Evolutionary conservation across 108 stramenopile species (phyloP), one percentile per base, ranked within the genome.

Genomic region (Fragilaria radians): DNA sequence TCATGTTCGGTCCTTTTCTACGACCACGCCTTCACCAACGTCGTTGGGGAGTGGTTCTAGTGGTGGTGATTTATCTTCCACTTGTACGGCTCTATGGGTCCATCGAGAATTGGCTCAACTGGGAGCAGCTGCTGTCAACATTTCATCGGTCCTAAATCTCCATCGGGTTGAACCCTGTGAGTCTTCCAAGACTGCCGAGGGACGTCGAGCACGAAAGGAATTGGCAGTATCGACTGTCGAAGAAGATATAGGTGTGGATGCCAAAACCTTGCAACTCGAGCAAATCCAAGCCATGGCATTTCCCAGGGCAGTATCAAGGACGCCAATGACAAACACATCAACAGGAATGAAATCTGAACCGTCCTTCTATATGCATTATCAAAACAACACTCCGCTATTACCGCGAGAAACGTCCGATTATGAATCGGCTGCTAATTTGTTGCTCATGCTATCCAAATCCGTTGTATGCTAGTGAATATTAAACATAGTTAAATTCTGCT

Each of bases 81-180:
- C n/a, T n/a, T n/a, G n/a, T n/a, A n/a, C n/a, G n/a, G 91, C 91
- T 14, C 68, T 93, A 36, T 93, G 91, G 91, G 82, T 89, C 18
- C 87, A 93, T 56, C 88, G 79, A 62, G 70, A 81, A 27, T 68
- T 93, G 29, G 88, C 88, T 5, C 60, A 74, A 19, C 68, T 57
- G 24, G 76, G 68, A 0, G 70, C 62, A 54, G 75, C 72, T 49
- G 24, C 51, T 9, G 52, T 42, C 48, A 72, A 77, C 33, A 77
- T 91, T 21, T 80, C 83, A 9, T 73, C 71, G 49, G 83, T 93
- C 45, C 72, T 93, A 1, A 72, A 57, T 59, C 70, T 93, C 22
- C 80, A 73, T 54, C 67, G 91, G 32, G 87, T 93, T 18, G 88
- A 93, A 61, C 79, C 86, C 1, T 70, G 73, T 59, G 87, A 88